Evolutionary conservation across 148 eudicot genomes (phyloP).

Genomic region (Chenopodium suecicum): DNA sequence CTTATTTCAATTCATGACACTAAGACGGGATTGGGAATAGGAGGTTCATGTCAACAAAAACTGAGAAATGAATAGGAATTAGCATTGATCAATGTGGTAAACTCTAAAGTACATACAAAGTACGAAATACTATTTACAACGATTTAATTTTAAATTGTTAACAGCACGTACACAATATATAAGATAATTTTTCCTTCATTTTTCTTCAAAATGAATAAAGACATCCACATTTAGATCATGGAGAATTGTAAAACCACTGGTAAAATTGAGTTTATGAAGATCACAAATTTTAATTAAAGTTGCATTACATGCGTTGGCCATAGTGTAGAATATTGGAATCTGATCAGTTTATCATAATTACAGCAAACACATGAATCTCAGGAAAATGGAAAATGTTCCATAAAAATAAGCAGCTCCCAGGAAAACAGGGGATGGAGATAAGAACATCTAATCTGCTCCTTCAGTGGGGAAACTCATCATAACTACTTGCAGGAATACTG

Average conservation of each 20-base stretch:
- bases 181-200: no score
- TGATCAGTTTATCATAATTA: not conserved
- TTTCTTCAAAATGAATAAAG: no score
- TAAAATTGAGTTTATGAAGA: not conserved
- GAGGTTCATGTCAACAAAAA: no score
- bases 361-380: not conserved
- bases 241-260: not conserved
- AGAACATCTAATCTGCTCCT: not conserved
- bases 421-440: not conserved
- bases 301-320: not conserved
- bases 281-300: not conserved
- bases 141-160: no score
- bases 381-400: constrained; percentile 1
- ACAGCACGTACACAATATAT: no score
- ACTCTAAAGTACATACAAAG: no score
- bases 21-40: no score
- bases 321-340: not conserved
- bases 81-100: no score
- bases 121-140: no score
- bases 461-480: not conserved
- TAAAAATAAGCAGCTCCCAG: not conserved
- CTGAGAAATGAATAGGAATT: no score
- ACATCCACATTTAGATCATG: no score
- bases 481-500: not conserved
- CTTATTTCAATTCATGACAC: no score